Evolutionary conservation across 148 eudicot species (phyloP), one percentile per base, ranked within the genome.

Genomic region (Polygonum maritimum): DNA sequence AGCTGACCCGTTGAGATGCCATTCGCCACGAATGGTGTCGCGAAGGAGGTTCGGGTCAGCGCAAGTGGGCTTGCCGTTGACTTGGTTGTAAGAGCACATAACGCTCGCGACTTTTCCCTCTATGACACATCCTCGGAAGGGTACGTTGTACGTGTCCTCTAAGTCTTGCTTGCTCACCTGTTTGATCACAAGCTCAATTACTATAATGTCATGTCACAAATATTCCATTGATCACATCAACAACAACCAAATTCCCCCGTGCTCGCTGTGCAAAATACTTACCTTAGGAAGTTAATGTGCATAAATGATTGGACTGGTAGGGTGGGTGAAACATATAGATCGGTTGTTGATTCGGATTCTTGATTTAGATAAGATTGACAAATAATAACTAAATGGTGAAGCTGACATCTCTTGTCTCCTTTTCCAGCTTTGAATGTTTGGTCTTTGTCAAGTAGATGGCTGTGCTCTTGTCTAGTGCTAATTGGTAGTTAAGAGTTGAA

Each of bases 71-170:
- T 84, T 92, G 19, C 98, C 97, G 80, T 94, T 94, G 11, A 94
- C 97, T 76, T 94, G 93, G 80, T 94, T 94, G 86, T 94, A 94
- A 0, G 98, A 94, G 78, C 98, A 94, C 98, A 94, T 94, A 0
- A 94, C 93, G 82, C 98, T 92, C 0, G 97, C 98, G 2, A 94
- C 98, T 22, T 76, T 85, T 21, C 98, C 98, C 67, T 94, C 92
- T 44, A 48, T n/a, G 9, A 94, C 98, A 87, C 98, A 94, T 13
- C 92, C 97, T 76, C 86, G 90, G 69, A 94, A 94, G 4, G 98
- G 98, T n/a, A 94, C 97, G 75, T 94, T 81, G 75, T 90, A 94
- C 65, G 97, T 94, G 76, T 94, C 98, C 80, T 82, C 97, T 77
- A 94, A 81, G 77, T 94, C 98, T 75, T 94, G 98, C 77, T 82